These are phyloP conservation scores for Globisporangium alternatum DNA, from an alignment of 352 stramenopile genomes.

Conservation along the genomic window DNA sequence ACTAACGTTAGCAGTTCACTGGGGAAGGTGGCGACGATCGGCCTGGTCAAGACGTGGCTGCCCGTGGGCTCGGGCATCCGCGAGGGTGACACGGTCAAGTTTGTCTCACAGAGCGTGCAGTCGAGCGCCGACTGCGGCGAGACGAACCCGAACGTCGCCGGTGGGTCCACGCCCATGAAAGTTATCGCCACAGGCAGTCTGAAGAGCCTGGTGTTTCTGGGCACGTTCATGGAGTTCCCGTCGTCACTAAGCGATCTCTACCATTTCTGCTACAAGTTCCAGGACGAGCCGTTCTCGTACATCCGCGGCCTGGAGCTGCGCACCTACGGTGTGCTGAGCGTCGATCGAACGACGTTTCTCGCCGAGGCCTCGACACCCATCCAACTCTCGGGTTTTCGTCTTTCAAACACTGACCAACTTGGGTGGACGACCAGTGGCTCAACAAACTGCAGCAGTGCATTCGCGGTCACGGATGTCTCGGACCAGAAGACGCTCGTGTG, in stretches of 20 bases:
- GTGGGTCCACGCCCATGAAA: constrained; percentile 33
- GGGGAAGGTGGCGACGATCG: constrained; percentile 43
- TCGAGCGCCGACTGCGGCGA: constrained; percentile 47
- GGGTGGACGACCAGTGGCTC: constrained; percentile 42
- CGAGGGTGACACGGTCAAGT: constrained; percentile 45
- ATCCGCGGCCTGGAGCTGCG: constrained; percentile 36
- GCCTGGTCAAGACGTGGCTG: constrained; percentile 45
- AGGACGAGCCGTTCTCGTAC: constrained; percentile 59
- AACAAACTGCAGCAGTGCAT: constrained; percentile 31
- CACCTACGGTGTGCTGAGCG: constrained; percentile 41
- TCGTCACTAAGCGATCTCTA: constrained; percentile 40
- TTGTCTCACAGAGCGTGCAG: constrained; percentile 45
- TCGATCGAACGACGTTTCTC: constrained; percentile 46
- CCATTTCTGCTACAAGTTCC: constrained; percentile 71
- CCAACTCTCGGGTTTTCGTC: constrained; percentile 46
- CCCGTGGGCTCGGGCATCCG: constrained; percentile 45
- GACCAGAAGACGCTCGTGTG: constrained; percentile 28
- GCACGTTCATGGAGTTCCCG: constrained; percentile 37
- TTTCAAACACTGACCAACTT: constrained; percentile 45
- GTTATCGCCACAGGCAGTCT: constrained; percentile 16
- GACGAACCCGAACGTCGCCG: constrained; percentile 31
- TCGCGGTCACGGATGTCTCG: constrained; percentile 29
- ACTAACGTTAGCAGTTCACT: constrained; percentile 6
- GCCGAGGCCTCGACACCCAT: constrained; percentile 38
- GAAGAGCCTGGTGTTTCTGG: constrained; percentile 30